Base-by-base conservation (phyloP, 139 green algal genomes). In the Coelastrella sp. region DNA sequence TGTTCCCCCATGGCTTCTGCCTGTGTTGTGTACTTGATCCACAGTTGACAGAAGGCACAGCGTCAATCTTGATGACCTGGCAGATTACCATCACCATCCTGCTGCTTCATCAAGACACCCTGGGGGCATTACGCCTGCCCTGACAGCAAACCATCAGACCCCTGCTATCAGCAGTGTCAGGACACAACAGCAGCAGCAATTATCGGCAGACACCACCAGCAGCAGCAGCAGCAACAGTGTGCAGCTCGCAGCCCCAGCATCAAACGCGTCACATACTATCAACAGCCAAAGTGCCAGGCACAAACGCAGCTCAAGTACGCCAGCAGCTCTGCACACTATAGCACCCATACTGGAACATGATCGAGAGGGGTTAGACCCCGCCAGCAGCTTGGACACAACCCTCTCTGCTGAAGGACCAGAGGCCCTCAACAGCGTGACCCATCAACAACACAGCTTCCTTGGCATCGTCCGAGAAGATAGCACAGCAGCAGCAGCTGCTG, bases 211-310 rank as follows among this genome's bases (percentile, higher is more conserved):
- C 27, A 15, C 19, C 62, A 48, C 11, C 43, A 11, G 43, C 4
- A 23, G 23, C 43, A 32, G 17, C 30, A 27, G 6, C 35, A 53
- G 67, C 19, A 17, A 69, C 62, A 69, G 27, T 15, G 35, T 19
- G 66, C 34, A 74, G 66, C 66, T 50, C 37, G 51, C 74, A 81
- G 74, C 19, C 23, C 38, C 69, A 63, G 69, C 69, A 59, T 40
- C 40, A 41, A 37, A n/a, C n/a, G n/a, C n/a, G n/a, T n/a, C n/a
- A n/a, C n/a, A n/a, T n/a, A n/a, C n/a, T n/a, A n/a, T n/a, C n/a
- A n/a, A n/a, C n/a, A n/a, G n/a, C n/a, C n/a, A n/a, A n/a, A n/a
- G n/a, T n/a, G n/a, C n/a, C 67, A 34, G 41, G 69, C 69, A 79
- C 69, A 59, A 35, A 35, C 69, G 69, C 67, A 57, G 35, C 38